A percentile compares a stretch with the other conserved stretches of the same genome.
Evolutionary conservation across 768 basidiomycete genomes (phyloP).

Genomic region (Baorangia bicolor): DNA sequence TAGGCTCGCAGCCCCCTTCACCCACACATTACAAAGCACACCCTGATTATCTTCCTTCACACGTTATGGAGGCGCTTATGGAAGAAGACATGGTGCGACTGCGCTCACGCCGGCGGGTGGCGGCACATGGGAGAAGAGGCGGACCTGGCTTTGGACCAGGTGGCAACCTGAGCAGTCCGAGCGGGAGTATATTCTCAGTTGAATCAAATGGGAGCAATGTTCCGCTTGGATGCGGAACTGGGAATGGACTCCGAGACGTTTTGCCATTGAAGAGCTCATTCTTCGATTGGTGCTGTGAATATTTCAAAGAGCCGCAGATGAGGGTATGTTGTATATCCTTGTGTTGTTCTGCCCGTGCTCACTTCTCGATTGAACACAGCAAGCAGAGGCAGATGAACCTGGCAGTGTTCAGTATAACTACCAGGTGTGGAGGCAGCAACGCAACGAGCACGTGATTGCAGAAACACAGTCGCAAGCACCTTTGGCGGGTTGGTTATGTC

Average conservation of each 20-base stretch:
- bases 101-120: slow-evolving; percentile 57
- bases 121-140: slow-evolving; percentile 41
- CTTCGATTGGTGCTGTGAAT: slow-evolving; percentile 96
- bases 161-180: slow-evolving; percentile 60
- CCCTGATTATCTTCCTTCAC: slow-evolving; percentile 63
- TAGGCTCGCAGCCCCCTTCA: slow-evolving; percentile 31
- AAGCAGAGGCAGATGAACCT: slow-evolving; percentile 94
- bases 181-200: slow-evolving; percentile 74
- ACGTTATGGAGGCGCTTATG: slow-evolving; percentile 86
- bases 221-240: slow-evolving; percentile 76
- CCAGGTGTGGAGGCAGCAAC: slow-evolving; percentile 90
- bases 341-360: slow-evolving; percentile 1
- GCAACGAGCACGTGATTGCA: slow-evolving; percentile 77
- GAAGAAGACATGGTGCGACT: slow-evolving; percentile 95
- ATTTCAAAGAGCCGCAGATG: slow-evolving; percentile 99
- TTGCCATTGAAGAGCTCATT: slow-evolving; percentile 89
- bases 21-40: slow-evolving; percentile 35
- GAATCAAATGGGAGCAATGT: slow-evolving; percentile 69
- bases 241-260: slow-evolving; percentile 77
- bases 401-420: slow-evolving; percentile 93
- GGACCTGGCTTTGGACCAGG: slow-evolving; percentile 38
- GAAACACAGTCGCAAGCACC: slow-evolving; percentile 70
- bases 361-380: slow-evolving; percentile 45
- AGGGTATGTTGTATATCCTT: slow-evolving; percentile 55
- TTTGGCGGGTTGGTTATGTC: slow-evolving; percentile 60